These are phyloP conservation scores for Choiromyces venosus DNA, from an alignment of 495 filamentous ascomycete species.

Conservation along the genomic window DNA sequence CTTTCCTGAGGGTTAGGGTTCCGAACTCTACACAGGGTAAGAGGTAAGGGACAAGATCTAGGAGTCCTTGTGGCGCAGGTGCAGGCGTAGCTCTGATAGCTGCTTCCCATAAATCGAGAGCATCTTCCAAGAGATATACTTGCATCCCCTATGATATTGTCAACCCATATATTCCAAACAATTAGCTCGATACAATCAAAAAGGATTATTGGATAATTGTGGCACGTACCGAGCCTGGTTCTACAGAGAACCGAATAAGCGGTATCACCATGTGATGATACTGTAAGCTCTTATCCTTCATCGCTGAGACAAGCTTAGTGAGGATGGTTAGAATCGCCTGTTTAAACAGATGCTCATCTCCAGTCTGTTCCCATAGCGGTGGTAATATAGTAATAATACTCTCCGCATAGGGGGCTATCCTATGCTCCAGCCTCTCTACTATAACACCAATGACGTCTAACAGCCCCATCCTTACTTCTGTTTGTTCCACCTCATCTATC, in stretches of 20 bases:
- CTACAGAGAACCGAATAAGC: constrained; percentile 68
- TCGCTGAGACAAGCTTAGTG: constrained; percentile 67
- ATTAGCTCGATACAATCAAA: constrained; percentile 13
- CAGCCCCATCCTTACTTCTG: constrained; percentile 81
- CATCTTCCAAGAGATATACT: constrained; percentile 84
- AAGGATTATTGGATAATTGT: neutral
- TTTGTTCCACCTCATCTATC: constrained; percentile 70
- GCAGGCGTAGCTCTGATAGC: constrained; percentile 65
- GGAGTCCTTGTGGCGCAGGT: constrained; percentile 60
- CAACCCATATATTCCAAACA: neutral
- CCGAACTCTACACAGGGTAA: constrained; percentile 67
- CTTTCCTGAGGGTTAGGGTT: constrained; percentile 62
- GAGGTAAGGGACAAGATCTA: constrained; percentile 61
- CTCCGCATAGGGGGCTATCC: constrained; percentile 69
- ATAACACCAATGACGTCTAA: constrained; percentile 73
- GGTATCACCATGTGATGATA: constrained; percentile 73
- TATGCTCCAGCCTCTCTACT: constrained; percentile 72
- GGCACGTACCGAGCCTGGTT: constrained; percentile 61
- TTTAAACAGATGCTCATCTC: constrained; percentile 80
- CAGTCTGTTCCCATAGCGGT: constrained; percentile 73
- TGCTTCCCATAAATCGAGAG: constrained; percentile 77
- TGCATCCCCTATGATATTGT: constrained; percentile 53
- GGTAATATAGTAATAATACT: constrained; percentile 75
- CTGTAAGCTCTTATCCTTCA: constrained; percentile 64
- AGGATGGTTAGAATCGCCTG: constrained; percentile 83